Percentiles rank a stretch among this genome's conserved stretches.
Evolutionary conservation across 345 rosid species (phyloP).

Genomic region (Euclidium syriacum): DNA sequence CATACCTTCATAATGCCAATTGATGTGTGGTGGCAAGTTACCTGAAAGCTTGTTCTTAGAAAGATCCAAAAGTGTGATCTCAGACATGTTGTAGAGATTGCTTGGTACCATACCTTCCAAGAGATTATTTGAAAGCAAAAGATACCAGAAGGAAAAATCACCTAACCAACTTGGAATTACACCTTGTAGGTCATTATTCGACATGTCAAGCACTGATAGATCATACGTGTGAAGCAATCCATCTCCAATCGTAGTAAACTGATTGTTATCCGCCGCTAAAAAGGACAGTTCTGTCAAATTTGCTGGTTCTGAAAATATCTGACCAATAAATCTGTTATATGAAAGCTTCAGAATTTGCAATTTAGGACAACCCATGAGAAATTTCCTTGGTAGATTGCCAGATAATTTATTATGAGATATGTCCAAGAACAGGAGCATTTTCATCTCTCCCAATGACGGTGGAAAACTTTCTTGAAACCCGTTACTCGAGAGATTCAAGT

Average conservation of each 20-base stretch:
- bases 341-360: neutral
- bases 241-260: neutral
- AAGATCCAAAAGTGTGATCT: neutral
- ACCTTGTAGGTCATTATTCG: constrained; percentile 3
- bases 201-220: neutral
- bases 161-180: neutral
- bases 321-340: neutral
- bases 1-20: neutral
- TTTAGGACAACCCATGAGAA: neutral
- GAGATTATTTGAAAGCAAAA: neutral
- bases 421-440: neutral
- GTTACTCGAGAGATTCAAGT: constrained; percentile 2
- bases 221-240: neutral
- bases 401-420: constrained; percentile 1
- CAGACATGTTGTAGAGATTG: neutral
- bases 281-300: neutral
- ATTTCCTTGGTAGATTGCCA: neutral
- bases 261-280: neutral
- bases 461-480: neutral
- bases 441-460: neutral
- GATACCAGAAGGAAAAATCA: neutral
- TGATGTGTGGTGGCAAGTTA: neutral
- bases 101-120: neutral
- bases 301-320: neutral
- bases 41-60: constrained; percentile 17